Evolutionary conservation across 202 grass and related monocot genomes (phyloP), one percentile per base, ranked within the genome.

Genomic region (Carex arenaria): DNA sequence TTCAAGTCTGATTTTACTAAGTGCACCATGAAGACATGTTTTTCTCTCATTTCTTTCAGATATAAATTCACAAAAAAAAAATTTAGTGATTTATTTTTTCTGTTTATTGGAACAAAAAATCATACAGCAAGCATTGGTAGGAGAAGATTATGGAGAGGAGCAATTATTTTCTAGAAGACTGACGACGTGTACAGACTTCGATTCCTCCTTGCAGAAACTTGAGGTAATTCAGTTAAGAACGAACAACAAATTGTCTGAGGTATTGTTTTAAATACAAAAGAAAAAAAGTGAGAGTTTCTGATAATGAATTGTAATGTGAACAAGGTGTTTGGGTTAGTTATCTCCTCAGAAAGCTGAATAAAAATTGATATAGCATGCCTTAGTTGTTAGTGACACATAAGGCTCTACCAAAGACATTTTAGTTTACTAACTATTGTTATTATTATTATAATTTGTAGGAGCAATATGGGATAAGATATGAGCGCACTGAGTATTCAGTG

Each of bases 81-180:
- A 13, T 36, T 12, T 78, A 59, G 15, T 34, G 3, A 38, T 78
- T 60, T 69, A 40, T 36, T 36, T 22, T 22, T 71, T 85, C 31
- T 85, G 36, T 51, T 79, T 69, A 32, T 86, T 53, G 22, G 18
- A 36, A 40, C 7, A 18, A n/a, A 47, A 51, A 81, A 85, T 64
- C 38, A 22, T 93, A 72, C 80, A 99, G 96, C 89, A 96, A 99
- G 96, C 96, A 84, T 92, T 99, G 83, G 96, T 99, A 49, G 96
- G 96, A 56, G 96, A 99, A 94, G 96, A 99, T 67, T 80, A 82
- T 75, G 96, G 91, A 79, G 93, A 99, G 87, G 89, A 92, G 40
- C 87, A 87, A 47, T 87, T 99, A 89, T 99, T 99, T 93, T 88
- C 89, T 72, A 82, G 80, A 82, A 69, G 61, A 91, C 89, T 87